These are phyloP conservation scores for Bipolaris bicolor DNA, from an alignment of 2,329 filamentous ascomycete species.

Conservation along the genomic window DNA sequence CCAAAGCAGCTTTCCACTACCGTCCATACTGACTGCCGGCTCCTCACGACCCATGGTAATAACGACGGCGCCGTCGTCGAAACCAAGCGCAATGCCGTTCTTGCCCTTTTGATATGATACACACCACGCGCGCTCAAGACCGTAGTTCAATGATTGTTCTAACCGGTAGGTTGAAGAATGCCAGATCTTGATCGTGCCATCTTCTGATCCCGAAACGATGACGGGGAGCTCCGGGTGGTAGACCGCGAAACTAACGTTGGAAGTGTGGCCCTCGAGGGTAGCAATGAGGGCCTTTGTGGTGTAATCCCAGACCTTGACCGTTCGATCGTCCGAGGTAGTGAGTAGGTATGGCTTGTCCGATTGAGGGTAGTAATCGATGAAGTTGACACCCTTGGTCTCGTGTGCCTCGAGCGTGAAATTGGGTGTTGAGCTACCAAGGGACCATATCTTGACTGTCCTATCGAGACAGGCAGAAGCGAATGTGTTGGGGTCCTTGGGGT, in stretches of 20 bases:
- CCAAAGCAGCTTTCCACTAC: constrained; percentile 94
- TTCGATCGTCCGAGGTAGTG: constrained; percentile 94
- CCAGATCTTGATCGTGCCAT: constrained; percentile 98
- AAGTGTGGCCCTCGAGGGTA: constrained; percentile 94
- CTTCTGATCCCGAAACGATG: constrained; percentile 97
- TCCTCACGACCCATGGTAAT: constrained; percentile 98
- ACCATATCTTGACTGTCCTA: constrained; percentile 98
- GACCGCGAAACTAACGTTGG: constrained; percentile 97
- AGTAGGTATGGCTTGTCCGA: constrained; percentile 82
- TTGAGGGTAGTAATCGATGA: constrained; percentile 84
- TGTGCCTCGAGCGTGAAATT: constrained; percentile 98
- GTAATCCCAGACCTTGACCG: constrained; percentile 99
- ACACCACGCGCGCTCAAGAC: constrained; percentile 95
- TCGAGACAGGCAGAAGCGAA: constrained; percentile 95
- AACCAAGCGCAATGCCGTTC: constrained; percentile 93
- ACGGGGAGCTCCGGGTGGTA: constrained; percentile 97
- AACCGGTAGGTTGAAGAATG: constrained; percentile 96
- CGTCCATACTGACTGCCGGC: constrained; percentile 96
- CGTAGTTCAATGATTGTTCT: constrained; percentile 95
- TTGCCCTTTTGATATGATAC: constrained; percentile 93
- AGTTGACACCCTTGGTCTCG: constrained; percentile 96
- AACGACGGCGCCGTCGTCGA: constrained; percentile 96
- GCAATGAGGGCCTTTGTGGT: constrained; percentile 97
- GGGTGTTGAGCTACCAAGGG: constrained; percentile 86
- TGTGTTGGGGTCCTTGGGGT: constrained; percentile 82